phyloP scores from a whole-genome alignment of 352 stramenopile genomes.

The Phytopythium ostracodes region DNA sequence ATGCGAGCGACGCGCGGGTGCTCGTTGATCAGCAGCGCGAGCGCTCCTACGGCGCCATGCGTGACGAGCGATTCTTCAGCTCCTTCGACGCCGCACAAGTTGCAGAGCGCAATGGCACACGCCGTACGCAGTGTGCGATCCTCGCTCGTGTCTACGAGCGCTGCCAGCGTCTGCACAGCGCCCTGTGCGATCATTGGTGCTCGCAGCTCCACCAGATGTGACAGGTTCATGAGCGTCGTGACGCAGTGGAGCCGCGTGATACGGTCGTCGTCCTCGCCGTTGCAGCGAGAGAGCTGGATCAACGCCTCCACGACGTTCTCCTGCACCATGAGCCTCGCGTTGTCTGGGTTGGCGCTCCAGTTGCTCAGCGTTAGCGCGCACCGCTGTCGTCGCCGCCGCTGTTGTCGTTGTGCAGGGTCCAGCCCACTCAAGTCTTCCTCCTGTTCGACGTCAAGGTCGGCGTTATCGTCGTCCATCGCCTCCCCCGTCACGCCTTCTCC shows the following conservation, averaged over 20 bases:
- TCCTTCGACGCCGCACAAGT: conserved; percentile 78
- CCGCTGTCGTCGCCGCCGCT: conserved; percentile 45
- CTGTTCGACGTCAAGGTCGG: not conserved
- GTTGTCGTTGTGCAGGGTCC: conserved; percentile 19
- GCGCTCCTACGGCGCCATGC: conserved; percentile 72
- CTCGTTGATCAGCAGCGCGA: conserved; percentile 82
- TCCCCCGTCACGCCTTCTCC: not conserved
- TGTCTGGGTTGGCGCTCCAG: conserved; percentile 85
- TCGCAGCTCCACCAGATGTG: conserved; percentile 56
- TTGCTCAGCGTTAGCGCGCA: conserved; percentile 86
- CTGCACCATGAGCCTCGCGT: conserved; percentile 82
- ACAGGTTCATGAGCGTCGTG: conserved; percentile 85
- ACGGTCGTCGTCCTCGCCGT: conserved; percentile 45
- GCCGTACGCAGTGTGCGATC: conserved; percentile 64
- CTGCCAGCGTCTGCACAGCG: conserved; percentile 65
- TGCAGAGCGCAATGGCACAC: conserved; percentile 84
- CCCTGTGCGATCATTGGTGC: conserved; percentile 63
- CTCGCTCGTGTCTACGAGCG: conserved; percentile 65
- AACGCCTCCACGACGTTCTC: conserved; percentile 86
- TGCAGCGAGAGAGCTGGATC: conserved; percentile 49
- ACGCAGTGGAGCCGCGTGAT: conserved; percentile 69
- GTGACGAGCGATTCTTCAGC: conserved; percentile 78
- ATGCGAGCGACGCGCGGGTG: conserved; percentile 59
- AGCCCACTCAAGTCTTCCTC: conserved; percentile 2
- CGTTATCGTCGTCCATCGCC: not conserved